Evolutionary conservation across 208 protist species (phyloP).

Genomic region (Acanthamoeba culbertsoni): DNA sequence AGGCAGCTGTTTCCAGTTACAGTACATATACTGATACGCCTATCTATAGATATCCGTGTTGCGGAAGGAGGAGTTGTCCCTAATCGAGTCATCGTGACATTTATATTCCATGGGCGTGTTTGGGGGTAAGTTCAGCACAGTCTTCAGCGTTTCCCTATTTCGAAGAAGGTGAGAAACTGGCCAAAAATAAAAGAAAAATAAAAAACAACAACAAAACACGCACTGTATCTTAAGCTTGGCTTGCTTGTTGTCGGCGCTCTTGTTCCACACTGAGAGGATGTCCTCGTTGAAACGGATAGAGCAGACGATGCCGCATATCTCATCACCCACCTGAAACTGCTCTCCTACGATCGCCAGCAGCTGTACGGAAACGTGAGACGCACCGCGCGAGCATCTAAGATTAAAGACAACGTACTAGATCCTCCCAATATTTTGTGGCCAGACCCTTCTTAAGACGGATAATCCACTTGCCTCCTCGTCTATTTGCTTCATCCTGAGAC

Average conservation of each 20-base stretch:
- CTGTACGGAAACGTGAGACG: constrained; percentile 1
- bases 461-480: constrained; percentile 84
- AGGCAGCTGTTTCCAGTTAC: neutral
- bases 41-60: constrained; percentile 63
- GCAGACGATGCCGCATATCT: constrained; percentile 77
- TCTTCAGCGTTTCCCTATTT: constrained; percentile 60
- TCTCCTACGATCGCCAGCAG: constrained; percentile 82
- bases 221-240: constrained; percentile 55
- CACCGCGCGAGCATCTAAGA: too few species aligned
- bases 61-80: constrained; percentile 64
- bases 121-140: constrained; percentile 52
- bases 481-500: constrained; percentile 79
- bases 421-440: constrained; percentile 81
- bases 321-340: constrained; percentile 78
- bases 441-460: constrained; percentile 80
- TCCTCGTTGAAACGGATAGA: constrained; percentile 73
- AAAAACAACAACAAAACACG: neutral
- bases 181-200: neutral
- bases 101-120: constrained; percentile 75
- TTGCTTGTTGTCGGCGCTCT: constrained; percentile 62
- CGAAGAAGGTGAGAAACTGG: too few species aligned
- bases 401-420: constrained; percentile 70
- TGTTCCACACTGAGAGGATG: constrained; percentile 79
- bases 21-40: neutral
- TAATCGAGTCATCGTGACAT: constrained; percentile 65